Evolutionary conservation across 2,329 filamentous ascomycete genomes (phyloP).

Genomic region (Cadophora malorum): DNA sequence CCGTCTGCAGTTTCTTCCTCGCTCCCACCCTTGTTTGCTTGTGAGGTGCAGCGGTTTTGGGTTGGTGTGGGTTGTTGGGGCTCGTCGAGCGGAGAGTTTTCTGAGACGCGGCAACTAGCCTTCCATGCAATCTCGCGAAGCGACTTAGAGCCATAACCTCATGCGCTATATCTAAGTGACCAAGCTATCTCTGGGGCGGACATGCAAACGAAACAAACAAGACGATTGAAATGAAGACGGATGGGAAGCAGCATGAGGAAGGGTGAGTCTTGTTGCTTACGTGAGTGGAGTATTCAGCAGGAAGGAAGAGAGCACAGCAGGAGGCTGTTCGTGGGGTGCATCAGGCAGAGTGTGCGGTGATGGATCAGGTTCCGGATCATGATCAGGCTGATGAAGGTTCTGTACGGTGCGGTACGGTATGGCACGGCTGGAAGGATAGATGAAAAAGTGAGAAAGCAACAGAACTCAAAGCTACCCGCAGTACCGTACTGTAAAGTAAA

Average conservation of each 20-base stretch:
- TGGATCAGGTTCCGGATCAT: neutral
- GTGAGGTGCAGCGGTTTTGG: neutral
- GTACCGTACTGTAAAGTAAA: too few relatives aligned
- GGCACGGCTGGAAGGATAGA: neutral
- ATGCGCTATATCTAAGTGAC: constrained; percentile 8
- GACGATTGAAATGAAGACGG: neutral
- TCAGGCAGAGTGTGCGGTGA: neutral
- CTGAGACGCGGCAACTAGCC: constrained; percentile 10
- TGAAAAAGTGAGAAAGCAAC: neutral
- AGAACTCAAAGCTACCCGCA: neutral
- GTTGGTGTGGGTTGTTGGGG: neutral
- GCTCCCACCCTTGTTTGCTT: constrained; percentile 9
- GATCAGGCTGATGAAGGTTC: neutral
- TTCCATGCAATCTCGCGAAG: constrained; percentile 14
- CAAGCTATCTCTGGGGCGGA: neutral
- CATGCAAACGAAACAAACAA: neutral
- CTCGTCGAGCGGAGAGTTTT: neutral
- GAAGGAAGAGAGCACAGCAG: neutral
- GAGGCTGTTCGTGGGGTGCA: neutral
- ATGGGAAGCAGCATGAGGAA: neutral
- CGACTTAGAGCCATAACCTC: neutral
- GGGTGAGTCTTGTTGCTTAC: neutral
- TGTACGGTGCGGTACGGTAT: too few relatives aligned
- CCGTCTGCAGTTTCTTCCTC: neutral
- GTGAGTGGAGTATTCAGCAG: constrained; percentile 16